Base-by-base conservation (phyloP, 345 rosid species). In the Ceriops decandra region DNA sequence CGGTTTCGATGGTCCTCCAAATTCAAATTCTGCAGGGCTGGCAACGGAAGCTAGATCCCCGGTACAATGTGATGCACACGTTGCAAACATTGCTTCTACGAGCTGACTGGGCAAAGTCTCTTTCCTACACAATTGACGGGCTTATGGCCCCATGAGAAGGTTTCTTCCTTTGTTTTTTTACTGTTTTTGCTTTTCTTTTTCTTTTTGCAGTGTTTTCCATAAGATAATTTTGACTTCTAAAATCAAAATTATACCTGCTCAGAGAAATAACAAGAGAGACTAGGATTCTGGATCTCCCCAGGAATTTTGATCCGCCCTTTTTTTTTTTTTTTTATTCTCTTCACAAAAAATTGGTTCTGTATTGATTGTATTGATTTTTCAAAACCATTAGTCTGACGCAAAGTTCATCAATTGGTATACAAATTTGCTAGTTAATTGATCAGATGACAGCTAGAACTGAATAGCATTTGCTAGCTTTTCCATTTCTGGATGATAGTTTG, bases 31-130 rank as follows among this genome's bases (percentile, higher is more conserved):
- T 68, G 38, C 60, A 95, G 98, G 99, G 98, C 31, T 95, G 99
- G 99, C 98, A 95, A 72, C 74, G 92, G 73, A 95, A 95, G 80
- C 96, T 95, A 1, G 97, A 92, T 82, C 99, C 97, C 6, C 82
- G 76, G 60, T 95, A 90, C 69, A 85, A 95, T 64, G 90, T 95
- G 64, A 92, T 95, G 98, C 80, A 77, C 7, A 91, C 96, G 1
- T 79, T 95, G 60, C 97, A 90, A 74, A 79, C 85, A 6, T 78
- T 95, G 76, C 80, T 95, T 53, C 89, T 90, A 17, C 86, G 82
- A 80, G 89, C 86, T 6, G 99, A 95, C 80, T 92, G 99, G 99
- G 89, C 90, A 5, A 88, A 90, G 68, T 84, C 96, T 60, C 97
- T 92, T 73, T 87, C 97, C 22, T 87, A 92, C 85, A 95, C 99